Percentiles rank a stretch among this genome's conserved stretches.
phyloP scores from a whole-genome alignment of 2,329 filamentous ascomycete genomes.

The Fusarium pseudoanthophilum region DNA sequence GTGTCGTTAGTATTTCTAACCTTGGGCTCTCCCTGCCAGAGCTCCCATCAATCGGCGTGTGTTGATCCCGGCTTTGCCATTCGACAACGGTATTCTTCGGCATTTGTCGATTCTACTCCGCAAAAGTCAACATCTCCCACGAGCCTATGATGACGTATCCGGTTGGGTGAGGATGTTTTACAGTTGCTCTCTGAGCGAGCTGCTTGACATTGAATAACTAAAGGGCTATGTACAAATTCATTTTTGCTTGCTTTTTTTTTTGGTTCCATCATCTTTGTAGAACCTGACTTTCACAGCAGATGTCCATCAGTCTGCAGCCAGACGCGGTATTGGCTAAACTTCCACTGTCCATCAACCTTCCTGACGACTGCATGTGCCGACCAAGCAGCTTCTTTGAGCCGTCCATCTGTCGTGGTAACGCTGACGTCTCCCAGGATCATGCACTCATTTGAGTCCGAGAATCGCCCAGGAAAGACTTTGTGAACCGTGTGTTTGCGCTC shows the following conservation, averaged over 20 bases:
- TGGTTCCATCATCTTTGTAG: not conserved
- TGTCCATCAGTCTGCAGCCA: conserved; percentile 46
- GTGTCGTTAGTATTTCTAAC: conserved; percentile 18
- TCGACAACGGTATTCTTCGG: conserved; percentile 34
- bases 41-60: conserved; percentile 35
- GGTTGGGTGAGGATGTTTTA: conserved; percentile 16
- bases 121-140: conserved; percentile 22
- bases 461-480: conserved; percentile 56
- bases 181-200: not conserved
- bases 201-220: conserved; percentile 16
- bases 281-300: conserved; percentile 15
- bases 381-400: conserved; percentile 45
- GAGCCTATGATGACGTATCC: conserved; percentile 30
- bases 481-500: conserved; percentile 54
- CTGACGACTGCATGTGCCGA: conserved; percentile 47
- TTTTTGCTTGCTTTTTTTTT: conserved; percentile 11
- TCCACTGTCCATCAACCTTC: conserved; percentile 48
- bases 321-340: conserved; percentile 48
- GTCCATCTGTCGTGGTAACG: conserved; percentile 44
- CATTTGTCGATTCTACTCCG: conserved; percentile 23
- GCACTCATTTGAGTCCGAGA: conserved; percentile 40
- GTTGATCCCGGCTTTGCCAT: conserved; percentile 31
- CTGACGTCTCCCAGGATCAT: conserved; percentile 49
- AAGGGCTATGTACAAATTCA: conserved; percentile 23
- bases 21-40: conserved; percentile 17